Percentiles rank a stretch among this genome's conserved stretches.
Evolutionary conservation across 345 rosid genomes (phyloP).

Genomic region (Xanthoceras sorbifolium): DNA sequence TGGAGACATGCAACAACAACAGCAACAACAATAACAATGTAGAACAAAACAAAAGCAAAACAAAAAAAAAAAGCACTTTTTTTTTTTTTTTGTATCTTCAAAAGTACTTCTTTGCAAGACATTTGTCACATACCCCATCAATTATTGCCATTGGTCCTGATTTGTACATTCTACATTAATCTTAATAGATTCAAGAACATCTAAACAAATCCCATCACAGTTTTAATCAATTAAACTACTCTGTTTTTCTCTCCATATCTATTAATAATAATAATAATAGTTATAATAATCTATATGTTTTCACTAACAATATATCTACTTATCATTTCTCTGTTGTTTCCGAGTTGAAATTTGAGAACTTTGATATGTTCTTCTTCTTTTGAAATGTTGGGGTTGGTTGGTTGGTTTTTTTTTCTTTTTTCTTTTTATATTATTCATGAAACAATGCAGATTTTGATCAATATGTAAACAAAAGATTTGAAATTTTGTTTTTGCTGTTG

Average conservation of each 20-base stretch:
- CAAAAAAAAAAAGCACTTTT: neutral
- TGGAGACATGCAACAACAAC: neutral
- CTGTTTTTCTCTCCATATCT: neutral
- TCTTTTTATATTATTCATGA: neutral
- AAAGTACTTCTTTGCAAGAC: constrained; percentile 12
- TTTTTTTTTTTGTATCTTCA: neutral
- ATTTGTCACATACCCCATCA: constrained; percentile 9
- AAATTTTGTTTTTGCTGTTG: neutral
- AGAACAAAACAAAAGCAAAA: neutral
- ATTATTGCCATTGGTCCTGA: neutral
- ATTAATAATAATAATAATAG: neutral
- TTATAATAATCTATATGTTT: too few relatives aligned
- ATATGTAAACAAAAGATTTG: constrained; percentile 7
- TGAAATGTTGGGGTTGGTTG: neutral
- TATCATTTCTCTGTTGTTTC: neutral
- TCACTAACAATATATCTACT: too few relatives aligned
- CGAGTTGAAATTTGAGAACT: neutral
- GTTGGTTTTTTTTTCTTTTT: neutral
- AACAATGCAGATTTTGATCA: constrained; percentile 1
- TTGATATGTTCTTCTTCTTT: neutral
- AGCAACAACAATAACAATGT: neutral
- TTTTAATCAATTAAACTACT: neutral
- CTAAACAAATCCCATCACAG: neutral
- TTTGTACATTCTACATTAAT: neutral
- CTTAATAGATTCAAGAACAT: neutral